Evolutionary conservation across 768 basidiomycete species (phyloP), one percentile per base, ranked within the genome.

Genomic region (Russula compacta): DNA sequence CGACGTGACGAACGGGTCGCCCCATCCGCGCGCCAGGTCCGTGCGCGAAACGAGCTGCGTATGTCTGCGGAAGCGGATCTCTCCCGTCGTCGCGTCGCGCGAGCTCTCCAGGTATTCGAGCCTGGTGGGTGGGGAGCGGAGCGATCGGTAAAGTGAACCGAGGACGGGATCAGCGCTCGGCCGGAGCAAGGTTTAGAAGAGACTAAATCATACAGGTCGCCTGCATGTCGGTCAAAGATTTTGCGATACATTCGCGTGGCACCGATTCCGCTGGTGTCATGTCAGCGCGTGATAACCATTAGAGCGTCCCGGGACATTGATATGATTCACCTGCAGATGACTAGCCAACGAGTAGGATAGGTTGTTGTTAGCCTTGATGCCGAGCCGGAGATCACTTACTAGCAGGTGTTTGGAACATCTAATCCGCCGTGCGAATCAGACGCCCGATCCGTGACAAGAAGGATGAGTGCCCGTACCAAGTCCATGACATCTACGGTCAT

Each of bases 241-340:
- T 43, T 21, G 50, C 63, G 59, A 43, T 64, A 64, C 53, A 64
- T 64, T 15, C 63, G 42, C 10, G 63, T 61, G 6, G 63, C 59
- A 19, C 54, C 59, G 19, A 64, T 64, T 7, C 47, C 59, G n/a
- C 63, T 56, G 56, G 38, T 43, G 11, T 21, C 6, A 6, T 15
- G 35, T 59, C 24, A 46, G 36, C 32, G 21, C 6, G n/a, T 42
- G 33, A 4, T 12, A 4, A 21, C 19, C 35, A 3, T 29, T n/a
- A n/a, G n/a, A n/a, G n/a, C n/a, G n/a, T n/a, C n/a, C n/a, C n/a
- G n/a, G n/a, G n/a, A n/a, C n/a, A n/a, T n/a, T n/a, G 40, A 42
- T 10, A 24, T 39, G 7, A 53, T 49, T 62, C 38, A 62, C 51
- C 29, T 46, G 64, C 55, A 64, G 10, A 54, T 58, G 24, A 58